Conservation (phyloP, 345 rosid genomes). For the Trapa bicornis region DNA sequence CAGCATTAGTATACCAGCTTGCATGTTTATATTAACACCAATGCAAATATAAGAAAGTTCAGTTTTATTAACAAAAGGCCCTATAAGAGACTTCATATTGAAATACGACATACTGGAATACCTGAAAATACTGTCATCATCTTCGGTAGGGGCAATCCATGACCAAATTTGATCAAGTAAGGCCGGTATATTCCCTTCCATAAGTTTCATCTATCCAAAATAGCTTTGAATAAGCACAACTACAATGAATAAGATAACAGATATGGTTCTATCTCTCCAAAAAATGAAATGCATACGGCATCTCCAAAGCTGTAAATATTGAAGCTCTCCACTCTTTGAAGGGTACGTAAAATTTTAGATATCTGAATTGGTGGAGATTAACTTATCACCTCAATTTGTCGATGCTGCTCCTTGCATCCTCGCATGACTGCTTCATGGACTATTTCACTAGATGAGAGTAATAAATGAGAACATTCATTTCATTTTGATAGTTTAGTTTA, state of each 20-base stretch:
- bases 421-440: constrained; percentile 76
- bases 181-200: constrained; percentile 80
- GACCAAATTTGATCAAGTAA: constrained; percentile 90
- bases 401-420: constrained; percentile 93
- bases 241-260: not conserved
- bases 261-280: not conserved
- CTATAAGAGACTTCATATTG: not conserved
- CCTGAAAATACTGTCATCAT: constrained; percentile 71
- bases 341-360: not conserved
- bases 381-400: constrained; percentile 70
- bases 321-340: not conserved
- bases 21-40: not conserved
- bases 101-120: constrained; percentile 9
- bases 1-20: not conserved
- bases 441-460: constrained; percentile 49
- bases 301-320: not conserved
- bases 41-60: not conserved
- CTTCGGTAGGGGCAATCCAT: constrained; percentile 92
- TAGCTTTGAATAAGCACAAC: constrained; percentile 4
- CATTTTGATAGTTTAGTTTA: not conserved
- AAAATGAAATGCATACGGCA: not conserved
- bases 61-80: not conserved
- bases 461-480: not conserved
- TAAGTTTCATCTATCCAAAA: constrained; percentile 71
- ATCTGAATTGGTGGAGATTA: not conserved